Evolutionary conservation across 208 protist species (phyloP), one percentile per base, ranked within the genome.

Genomic region (Acanthamoeba rhysodes): DNA sequence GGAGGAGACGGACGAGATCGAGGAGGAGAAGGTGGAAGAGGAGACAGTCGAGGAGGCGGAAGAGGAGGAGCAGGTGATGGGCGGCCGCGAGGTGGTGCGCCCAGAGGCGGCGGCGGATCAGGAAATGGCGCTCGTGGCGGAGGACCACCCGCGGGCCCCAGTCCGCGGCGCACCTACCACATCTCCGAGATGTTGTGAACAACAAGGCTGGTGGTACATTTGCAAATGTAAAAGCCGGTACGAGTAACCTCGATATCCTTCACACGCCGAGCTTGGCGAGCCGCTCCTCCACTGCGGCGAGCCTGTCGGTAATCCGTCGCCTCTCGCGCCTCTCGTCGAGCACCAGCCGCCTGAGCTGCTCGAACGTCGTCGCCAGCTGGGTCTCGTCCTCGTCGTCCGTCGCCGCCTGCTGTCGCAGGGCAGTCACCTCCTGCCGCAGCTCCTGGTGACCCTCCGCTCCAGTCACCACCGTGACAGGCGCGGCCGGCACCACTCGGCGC

Each of bases 261-360:
- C 41, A 59, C 6, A 59, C 45, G 9, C 78, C 34, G 27, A 87
- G 78, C 78, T 87, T 53, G 78, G 27, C 29, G 24, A 87, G 78
- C 20, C 48, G 37, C 45, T 87, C 78, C 45, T 87, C 78, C 27
- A 87, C 24, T 3, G 48, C 78, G 78, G 78, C 50, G 24, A 87
- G 78, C n/a, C 78, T 24, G 12, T 53, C 48, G 34, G 78, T 48
- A 18, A 87, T 50, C 48, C 78, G 50, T 27, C 37, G 37, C 78
- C 78, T 87, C 78, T 87, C 78, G 78, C 78, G 78, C 24, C 78
- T 87, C 48, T 87, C 78, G 8, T 87, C 78, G 24, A 87, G 48
- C 41, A 87, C 37, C 45, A 87, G 37, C 45, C 16, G 45, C 22
- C 78, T 22, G n/a, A 87, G 78, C 48, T 87, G 45, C 48, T 87